These are phyloP conservation scores for Hexamita inflata DNA, from an alignment of 208 protist genomes.

Conservation along the genomic window DNA sequence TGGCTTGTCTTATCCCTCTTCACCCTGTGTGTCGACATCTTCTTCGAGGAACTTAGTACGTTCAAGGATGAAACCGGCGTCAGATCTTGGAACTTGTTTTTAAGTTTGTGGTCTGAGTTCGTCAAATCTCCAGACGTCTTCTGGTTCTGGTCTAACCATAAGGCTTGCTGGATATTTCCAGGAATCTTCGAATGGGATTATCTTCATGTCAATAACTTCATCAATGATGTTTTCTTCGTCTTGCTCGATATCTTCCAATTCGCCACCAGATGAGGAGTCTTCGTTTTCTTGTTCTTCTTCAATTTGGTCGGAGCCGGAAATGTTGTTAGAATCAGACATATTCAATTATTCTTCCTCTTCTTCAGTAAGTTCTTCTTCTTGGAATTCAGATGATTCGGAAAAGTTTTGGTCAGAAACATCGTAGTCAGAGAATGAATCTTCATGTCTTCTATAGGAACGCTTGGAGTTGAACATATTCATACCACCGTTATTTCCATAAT, in stretches of 20 bases:
- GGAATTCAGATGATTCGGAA: not conserved
- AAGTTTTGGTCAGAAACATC: not conserved
- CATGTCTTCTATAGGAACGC: not conserved
- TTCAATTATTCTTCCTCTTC: not conserved
- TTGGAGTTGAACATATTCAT: not conserved
- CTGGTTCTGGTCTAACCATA: not conserved
- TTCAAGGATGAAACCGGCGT: not conserved
- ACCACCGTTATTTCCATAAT: not conserved
- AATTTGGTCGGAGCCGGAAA: not conserved
- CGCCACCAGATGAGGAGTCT: no score
- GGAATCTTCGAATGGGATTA: not conserved
- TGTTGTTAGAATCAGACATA: not conserved
- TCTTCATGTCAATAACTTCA: not conserved
- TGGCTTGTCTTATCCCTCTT: no score
- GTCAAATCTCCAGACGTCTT: not conserved
- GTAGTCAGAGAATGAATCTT: not conserved
- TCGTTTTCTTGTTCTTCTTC: no score
- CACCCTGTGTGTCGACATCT: not conserved
- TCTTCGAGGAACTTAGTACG: not conserved
- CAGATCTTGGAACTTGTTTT: not conserved
- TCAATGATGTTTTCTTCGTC: not conserved
- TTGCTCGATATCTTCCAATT: no score
- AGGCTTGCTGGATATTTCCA: not conserved
- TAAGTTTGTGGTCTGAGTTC: not conserved
- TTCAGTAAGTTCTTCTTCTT: not conserved